Base-by-base conservation (phyloP, 202 grass and related monocot species). In the Tripidium arundinaceum region DNA sequence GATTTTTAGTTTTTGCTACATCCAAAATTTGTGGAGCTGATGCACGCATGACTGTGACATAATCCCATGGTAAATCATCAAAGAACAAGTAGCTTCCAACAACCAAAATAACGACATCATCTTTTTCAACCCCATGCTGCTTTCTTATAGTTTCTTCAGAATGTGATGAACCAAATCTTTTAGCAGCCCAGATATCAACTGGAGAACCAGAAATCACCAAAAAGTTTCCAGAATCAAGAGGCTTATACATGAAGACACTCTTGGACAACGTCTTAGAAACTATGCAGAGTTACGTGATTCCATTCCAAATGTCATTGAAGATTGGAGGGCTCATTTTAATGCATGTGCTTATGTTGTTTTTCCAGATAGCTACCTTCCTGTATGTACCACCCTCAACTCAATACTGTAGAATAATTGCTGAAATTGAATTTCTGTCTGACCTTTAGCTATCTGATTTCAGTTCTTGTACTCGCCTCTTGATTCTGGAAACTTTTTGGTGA, bases 31-130 rank as follows among this genome's bases (percentile, higher is more conserved):
- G 84, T 65, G 80, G 70, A 64, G 85, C 90, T 70, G 91, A 93
- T 74, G 92, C 65, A 82, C 45, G 86, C 84, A 99, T 84, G 34
- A 86, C 66, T 54, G 84, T 72, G 19, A 73, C 89, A 82, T 84
- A 98, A 76, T 93, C 92, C 90, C 88, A 95, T 77, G 92, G 88
- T 46, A 93, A 80, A 77, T 99, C 96, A 79, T 95, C 90, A 79
- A 89, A 88, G 40, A 93, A 85, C 39, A 95, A 84, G 79, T 89
- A 93, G 78, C 86, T 94, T 34, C 92, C 90, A 76, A 93, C 40
- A 57, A 99, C 90, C 72, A 99, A 86, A 85, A 99, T 71, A 83
- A 91, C 60, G 34, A 93, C 39, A 46, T 95, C 95, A 54, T 85
- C 75, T 67, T 95, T 86, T 67, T 74, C 50, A 84, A 89, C 86